Evolutionary conservation across 257 asterid genomes (phyloP).

Genomic region (Verbascum thapsus): DNA sequence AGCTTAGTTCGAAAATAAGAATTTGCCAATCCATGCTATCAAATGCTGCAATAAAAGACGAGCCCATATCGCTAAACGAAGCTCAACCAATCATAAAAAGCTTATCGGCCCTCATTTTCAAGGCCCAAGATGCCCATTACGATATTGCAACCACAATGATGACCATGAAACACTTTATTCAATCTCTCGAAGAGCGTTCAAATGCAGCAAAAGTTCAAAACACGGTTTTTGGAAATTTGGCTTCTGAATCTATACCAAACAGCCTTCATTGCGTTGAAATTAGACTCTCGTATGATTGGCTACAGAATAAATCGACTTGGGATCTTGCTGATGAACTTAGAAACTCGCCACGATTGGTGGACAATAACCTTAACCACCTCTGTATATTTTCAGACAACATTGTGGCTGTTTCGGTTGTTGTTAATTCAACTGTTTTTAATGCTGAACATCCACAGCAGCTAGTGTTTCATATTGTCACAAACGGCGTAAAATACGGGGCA

Average conservation of each 20-base stretch:
- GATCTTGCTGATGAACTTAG: conserved; percentile 51
- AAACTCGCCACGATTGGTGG: conserved; percentile 61
- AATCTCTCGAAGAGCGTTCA: conserved; percentile 63
- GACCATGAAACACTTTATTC: conserved; percentile 72
- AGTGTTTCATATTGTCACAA: conserved; percentile 72
- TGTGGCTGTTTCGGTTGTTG: conserved; percentile 64
- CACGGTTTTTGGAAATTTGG: conserved; percentile 59
- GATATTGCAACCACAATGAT: conserved; percentile 80
- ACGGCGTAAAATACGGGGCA: conserved; percentile 54
- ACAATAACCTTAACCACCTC: conserved; percentile 71
- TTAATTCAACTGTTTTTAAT: conserved; percentile 67
- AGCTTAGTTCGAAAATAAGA: conserved; percentile 70
- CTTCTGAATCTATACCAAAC: conserved; percentile 66
- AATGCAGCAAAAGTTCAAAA: conserved; percentile 61
- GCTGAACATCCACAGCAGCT: conserved; percentile 77
- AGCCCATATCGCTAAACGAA: conserved; percentile 62
- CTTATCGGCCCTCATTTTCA: conserved; percentile 60
- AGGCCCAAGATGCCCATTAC: conserved; percentile 70
- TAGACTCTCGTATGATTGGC: conserved; percentile 64
- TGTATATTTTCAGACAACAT: conserved; percentile 76
- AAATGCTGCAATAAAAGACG: conserved; percentile 65
- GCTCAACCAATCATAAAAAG: conserved; percentile 70
- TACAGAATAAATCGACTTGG: conserved; percentile 38
- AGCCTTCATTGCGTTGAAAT: conserved; percentile 61
- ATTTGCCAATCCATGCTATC: conserved; percentile 65